Percentiles rank a stretch among this genome's conserved stretches.
Evolutionary conservation across 2,329 filamentous ascomycete genomes (phyloP).

Genomic region (Ophiostoma australiae): DNA sequence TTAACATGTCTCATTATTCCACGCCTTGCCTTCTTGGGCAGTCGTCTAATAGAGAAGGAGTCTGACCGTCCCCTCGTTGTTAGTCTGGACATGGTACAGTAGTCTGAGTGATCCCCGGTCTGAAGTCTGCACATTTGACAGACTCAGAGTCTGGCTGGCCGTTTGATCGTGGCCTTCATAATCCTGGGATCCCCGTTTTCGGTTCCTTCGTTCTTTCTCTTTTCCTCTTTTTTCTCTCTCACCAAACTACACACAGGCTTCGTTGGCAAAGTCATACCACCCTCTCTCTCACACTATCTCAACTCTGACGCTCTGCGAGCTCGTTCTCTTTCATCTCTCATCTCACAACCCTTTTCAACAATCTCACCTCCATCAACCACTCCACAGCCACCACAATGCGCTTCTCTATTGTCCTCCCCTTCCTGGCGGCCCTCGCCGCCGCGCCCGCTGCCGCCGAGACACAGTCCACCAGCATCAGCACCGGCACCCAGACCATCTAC

Average conservation of each 20-base stretch:
- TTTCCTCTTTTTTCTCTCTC: background rate
- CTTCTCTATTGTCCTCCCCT: slow-evolving; percentile 3
- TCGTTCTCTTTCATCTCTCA: background rate
- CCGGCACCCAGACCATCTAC: slow-evolving; percentile 48
- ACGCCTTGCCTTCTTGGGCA: background rate
- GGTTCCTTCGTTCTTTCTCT: background rate
- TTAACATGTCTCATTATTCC: background rate
- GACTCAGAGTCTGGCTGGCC: background rate
- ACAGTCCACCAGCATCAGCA: slow-evolving; percentile 43
- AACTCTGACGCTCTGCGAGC: slow-evolving; percentile 15
- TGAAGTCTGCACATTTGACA: background rate
- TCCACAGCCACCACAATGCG: slow-evolving; percentile 10
- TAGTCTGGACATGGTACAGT: background rate
- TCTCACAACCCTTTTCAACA: background rate
- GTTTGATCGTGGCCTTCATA: slow-evolving; percentile 15
- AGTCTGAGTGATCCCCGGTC: background rate
- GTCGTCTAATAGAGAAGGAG: background rate
- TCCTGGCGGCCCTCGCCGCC: slow-evolving; percentile 9
- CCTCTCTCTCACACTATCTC: background rate
- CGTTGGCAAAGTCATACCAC: slow-evolving; percentile 14
- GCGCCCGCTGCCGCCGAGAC: background rate
- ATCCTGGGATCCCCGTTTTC: background rate
- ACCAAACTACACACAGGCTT: slow-evolving; percentile 15
- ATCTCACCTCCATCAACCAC: background rate
- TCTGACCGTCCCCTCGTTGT: background rate